These are phyloP conservation scores for Fusarium chuoi DNA, from an alignment of 2,329 filamentous ascomycete genomes.

Conservation along the genomic window DNA sequence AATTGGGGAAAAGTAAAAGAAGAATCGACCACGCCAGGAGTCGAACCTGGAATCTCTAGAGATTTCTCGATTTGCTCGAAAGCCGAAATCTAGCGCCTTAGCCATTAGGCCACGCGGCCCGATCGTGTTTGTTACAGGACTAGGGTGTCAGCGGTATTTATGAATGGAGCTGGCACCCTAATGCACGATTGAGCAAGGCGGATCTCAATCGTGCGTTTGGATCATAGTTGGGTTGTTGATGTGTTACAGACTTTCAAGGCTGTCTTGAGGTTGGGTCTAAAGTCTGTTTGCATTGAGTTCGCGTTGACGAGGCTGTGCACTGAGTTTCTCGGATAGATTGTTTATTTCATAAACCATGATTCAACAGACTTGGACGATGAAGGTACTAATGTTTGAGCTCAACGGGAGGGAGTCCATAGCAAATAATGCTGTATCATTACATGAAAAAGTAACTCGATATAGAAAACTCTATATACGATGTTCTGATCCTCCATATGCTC, in stretches of 20 bases:
- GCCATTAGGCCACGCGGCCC: constrained; percentile 51
- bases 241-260: neutral
- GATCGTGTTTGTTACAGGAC: constrained; percentile 6
- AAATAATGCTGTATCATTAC: fast-evolving
- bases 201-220: neutral
- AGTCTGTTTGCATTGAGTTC: too few species aligned
- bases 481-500: neutral
- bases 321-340: neutral
- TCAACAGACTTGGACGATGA: fast-evolving
- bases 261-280: neutral
- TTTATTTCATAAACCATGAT: neutral
- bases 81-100: constrained; percentile 52
- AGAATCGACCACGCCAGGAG: constrained; percentile 49
- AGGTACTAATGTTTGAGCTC: fast-evolving
- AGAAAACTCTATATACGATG: fast-evolving
- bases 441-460: neutral
- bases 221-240: neutral
- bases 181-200: neutral
- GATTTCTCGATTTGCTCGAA: constrained; percentile 21
- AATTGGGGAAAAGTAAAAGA: fast-evolving
- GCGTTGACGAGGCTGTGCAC: neutral
- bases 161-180: neutral
- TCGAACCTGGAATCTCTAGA: constrained; percentile 53
- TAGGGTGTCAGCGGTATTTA: neutral
- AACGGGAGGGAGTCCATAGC: neutral